phyloP scores from a whole-genome alignment of 2,329 filamentous ascomycete genomes.

The Beauveria sp. region DNA sequence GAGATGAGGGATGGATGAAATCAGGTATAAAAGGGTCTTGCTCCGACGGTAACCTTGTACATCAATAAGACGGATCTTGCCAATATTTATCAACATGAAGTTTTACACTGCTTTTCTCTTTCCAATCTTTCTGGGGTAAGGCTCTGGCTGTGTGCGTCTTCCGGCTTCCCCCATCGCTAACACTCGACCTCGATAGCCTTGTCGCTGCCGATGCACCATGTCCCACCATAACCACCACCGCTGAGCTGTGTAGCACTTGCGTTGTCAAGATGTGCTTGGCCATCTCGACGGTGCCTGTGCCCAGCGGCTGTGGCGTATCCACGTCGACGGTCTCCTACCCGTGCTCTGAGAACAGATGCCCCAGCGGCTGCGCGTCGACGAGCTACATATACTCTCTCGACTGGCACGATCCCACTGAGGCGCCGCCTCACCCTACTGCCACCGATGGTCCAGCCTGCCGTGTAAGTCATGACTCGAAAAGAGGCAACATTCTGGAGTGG shows the following conservation, averaged over 20 bases:
- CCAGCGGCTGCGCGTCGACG: conserved; percentile 18
- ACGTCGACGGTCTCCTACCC: conserved; percentile 21
- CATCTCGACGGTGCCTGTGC: conserved; percentile 24
- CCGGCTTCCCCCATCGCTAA: neutral
- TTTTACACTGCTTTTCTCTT: neutral
- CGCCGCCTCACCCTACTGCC: conserved; percentile 6
- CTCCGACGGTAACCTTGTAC: neutral
- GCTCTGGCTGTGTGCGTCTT: neutral
- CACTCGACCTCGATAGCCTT: neutral
- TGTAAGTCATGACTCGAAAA: neutral
- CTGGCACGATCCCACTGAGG: neutral
- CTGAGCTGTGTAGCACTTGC: conserved; percentile 26
- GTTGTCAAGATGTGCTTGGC: conserved; percentile 22
- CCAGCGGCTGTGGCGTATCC: conserved; percentile 22
- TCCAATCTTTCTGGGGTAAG: neutral
- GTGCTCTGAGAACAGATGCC: conserved; percentile 17
- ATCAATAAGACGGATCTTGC: neutral
- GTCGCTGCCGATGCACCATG: conserved; percentile 16
- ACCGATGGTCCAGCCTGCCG: conserved; percentile 1
- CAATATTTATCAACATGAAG: neutral
- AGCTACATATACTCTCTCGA: conserved; percentile 16
- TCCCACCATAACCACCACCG: conserved; percentile 26
- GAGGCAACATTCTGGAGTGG: too few species aligned
- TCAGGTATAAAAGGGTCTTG: neutral
- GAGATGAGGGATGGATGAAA: neutral